These are phyloP conservation scores for Xanthoconium purpureum DNA, from an alignment of 768 basidiomycete species.

Conservation along the genomic window DNA sequence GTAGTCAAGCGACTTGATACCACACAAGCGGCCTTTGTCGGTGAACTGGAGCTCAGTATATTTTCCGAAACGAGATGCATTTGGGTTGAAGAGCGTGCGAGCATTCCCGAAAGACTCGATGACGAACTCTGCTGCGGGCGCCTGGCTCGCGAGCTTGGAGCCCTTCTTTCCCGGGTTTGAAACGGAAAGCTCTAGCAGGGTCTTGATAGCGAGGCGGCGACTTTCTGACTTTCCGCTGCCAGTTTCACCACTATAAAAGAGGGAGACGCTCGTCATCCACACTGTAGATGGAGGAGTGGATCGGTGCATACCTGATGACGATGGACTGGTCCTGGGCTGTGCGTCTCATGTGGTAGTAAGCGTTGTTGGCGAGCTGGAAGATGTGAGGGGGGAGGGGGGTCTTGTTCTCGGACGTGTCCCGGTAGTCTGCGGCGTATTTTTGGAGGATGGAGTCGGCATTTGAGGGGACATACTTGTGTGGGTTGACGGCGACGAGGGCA, in stretches of 20 bases:
- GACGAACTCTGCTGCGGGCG: conserved; percentile 93
- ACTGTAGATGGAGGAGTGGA: neutral
- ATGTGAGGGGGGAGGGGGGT: conserved; percentile 76
- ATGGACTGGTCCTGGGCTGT: conserved; percentile 93
- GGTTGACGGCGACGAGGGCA: conserved; percentile 83
- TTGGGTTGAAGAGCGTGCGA: conserved; percentile 87
- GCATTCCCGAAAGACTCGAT: conserved; percentile 94
- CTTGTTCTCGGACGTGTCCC: conserved; percentile 66
- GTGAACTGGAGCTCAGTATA: conserved; percentile 98
- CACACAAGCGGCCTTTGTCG: conserved; percentile 83
- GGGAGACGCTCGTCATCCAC: too few relatives aligned
- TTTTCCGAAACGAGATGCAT: conserved; percentile 95
- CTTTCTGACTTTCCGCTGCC: conserved; percentile 94
- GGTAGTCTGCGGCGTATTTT: conserved; percentile 84
- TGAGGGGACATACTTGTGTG: conserved; percentile 82
- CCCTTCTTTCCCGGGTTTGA: conserved; percentile 91
- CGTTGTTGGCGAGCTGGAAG: conserved; percentile 86
- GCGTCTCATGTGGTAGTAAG: conserved; percentile 94
- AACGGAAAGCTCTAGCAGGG: conserved; percentile 86
- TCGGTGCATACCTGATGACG: conserved; percentile 64
- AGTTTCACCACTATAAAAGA: conserved; percentile 72
- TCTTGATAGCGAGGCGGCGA: conserved; percentile 85
- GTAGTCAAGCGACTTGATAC: conserved; percentile 94
- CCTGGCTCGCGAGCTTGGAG: conserved; percentile 77
- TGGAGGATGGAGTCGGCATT: conserved; percentile 83